Evolutionary conservation across 805 yeast species (phyloP).

Genomic region (Metschnikowia noctiluminum): DNA sequence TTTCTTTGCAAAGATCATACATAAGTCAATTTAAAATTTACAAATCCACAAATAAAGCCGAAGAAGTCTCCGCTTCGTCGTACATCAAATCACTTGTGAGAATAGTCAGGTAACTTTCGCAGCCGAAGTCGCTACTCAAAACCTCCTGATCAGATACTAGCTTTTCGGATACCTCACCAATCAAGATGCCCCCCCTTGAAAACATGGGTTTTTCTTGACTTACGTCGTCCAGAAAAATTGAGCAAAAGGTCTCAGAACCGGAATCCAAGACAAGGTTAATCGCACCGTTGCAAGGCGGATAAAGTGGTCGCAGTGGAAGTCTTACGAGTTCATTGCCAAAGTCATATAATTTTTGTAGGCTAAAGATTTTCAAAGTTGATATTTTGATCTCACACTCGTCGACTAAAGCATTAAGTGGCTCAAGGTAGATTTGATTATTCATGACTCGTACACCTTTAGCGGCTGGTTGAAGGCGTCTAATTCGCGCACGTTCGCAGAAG

Average conservation of each 20-base stretch:
- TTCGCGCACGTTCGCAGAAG: too few relatives aligned
- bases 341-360: constrained; percentile 10
- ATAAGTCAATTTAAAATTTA: background rate
- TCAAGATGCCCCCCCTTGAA: background rate
- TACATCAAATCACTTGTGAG: constrained; percentile 4
- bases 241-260: constrained; percentile 14
- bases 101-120: constrained; percentile 9
- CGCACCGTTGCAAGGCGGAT: background rate
- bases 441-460: too few relatives aligned
- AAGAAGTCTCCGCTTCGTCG: background rate
- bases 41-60: background rate
- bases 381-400: constrained; percentile 19
- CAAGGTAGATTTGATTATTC: too few relatives aligned
- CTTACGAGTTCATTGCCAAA: constrained; percentile 4
- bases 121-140: constrained; percentile 17
- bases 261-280: constrained; percentile 12
- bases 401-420: constrained; percentile 16
- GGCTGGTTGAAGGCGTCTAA: too few relatives aligned
- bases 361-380: constrained; percentile 15
- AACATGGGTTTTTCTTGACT: background rate
- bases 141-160: constrained; percentile 15
- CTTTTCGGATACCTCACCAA: constrained; percentile 2
- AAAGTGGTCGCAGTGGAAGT: constrained; percentile 4
- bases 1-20: too few relatives aligned
- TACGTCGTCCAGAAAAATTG: constrained; percentile 13